phyloP scores from a whole-genome alignment of 2,329 filamentous ascomycete species.

The Cladophialophora exuberans region DNA sequence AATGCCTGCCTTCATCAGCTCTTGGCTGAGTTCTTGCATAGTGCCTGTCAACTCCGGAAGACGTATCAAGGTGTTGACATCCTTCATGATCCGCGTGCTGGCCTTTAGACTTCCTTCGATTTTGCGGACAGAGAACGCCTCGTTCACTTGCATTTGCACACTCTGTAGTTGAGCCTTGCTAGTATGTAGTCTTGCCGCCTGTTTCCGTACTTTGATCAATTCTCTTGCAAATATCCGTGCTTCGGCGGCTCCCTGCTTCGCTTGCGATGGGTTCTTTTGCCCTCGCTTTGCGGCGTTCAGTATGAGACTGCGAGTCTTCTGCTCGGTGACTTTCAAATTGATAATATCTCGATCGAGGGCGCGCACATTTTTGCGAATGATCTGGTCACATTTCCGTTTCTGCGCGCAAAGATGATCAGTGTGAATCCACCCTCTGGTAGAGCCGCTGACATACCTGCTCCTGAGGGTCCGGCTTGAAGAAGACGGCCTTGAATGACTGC shows the following conservation, averaged over 20 bases:
- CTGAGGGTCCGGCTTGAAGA: constrained; percentile 90
- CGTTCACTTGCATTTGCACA: constrained; percentile 96
- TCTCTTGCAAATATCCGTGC: constrained; percentile 87
- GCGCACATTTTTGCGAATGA: constrained; percentile 87
- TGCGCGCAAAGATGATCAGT: constrained; percentile 47
- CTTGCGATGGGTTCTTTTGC: constrained; percentile 76
- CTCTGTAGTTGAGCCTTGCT: constrained; percentile 89
- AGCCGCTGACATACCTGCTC: constrained; percentile 75
- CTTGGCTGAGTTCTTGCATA: constrained; percentile 83
- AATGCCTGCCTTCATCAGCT: constrained; percentile 92
- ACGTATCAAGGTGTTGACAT: constrained; percentile 83
- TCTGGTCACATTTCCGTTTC: constrained; percentile 92
- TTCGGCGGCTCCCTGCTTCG: constrained; percentile 78
- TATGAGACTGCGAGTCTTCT: constrained; percentile 84
- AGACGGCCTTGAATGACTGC: constrained; percentile 84
- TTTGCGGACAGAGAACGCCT: constrained; percentile 92
- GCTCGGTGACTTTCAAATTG: constrained; percentile 75
- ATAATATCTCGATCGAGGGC: constrained; percentile 93
- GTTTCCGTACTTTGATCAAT: constrained; percentile 79
- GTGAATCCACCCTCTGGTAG: constrained; percentile 2
- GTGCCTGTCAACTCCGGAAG: constrained; percentile 85
- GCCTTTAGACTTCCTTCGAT: constrained; percentile 90
- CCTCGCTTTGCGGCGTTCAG: constrained; percentile 78
- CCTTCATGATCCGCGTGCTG: constrained; percentile 92
- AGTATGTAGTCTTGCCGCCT: constrained; percentile 74